Conservation (phyloP, 2,329 filamentous ascomycete species). For the Fusarium sp. region DNA sequence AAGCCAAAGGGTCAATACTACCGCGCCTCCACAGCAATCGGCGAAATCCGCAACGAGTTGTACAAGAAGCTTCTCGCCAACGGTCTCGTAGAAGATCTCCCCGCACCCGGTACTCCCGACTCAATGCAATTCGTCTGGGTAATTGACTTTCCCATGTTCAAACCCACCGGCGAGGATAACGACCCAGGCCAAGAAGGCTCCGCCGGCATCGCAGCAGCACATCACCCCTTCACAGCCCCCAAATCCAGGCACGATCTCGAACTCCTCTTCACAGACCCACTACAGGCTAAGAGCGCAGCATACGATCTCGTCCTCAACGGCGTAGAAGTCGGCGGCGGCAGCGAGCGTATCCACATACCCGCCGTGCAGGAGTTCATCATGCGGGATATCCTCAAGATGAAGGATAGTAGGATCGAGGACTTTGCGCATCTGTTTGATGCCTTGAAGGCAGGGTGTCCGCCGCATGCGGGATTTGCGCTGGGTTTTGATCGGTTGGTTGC, state of each 20-base stretch:
- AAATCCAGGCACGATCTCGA: conserved; percentile 76
- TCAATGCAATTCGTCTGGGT: conserved; percentile 83
- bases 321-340: conserved; percentile 92
- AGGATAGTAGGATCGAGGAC: conserved; percentile 73
- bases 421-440: conserved; percentile 89
- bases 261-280: conserved; percentile 75
- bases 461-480: conserved; percentile 91
- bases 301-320: conserved; percentile 98
- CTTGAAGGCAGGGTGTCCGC: conserved; percentile 85
- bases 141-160: conserved; percentile 91
- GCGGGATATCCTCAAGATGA: conserved; percentile 83
- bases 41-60: conserved; percentile 75
- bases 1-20: conserved; percentile 64
- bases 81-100: not conserved
- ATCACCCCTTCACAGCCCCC: conserved; percentile 96
- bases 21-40: conserved; percentile 73
- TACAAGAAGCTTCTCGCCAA: conserved; percentile 65
- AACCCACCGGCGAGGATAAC: conserved; percentile 67
- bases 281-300: conserved; percentile 81
- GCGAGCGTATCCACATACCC: conserved; percentile 87
- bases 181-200: conserved; percentile 82
- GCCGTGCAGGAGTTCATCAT: conserved; percentile 86
- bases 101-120: conserved; percentile 24
- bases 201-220: conserved; percentile 84
- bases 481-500: conserved; percentile 90